phyloP scores from a whole-genome alignment of 1,284 basidiomycete species.

The Gymnopus androsaceus region DNA sequence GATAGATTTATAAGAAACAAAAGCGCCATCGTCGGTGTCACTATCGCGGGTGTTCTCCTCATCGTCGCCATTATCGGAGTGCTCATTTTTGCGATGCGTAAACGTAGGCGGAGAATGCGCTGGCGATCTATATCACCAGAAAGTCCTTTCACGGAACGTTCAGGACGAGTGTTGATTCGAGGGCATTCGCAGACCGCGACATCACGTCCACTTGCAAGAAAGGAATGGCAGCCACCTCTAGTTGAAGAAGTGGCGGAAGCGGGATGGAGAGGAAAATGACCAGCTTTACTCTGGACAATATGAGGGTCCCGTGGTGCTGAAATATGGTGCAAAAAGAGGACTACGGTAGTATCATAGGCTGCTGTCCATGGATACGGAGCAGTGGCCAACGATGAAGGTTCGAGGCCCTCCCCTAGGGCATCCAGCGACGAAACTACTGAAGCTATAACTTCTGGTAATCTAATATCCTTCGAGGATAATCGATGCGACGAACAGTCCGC shows the following conservation, averaged over 20 bases:
- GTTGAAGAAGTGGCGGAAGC: conserved; percentile 3
- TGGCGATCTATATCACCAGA: conserved; percentile 1
- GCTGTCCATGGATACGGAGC: conserved; percentile 1
- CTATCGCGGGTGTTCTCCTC: conserved; percentile 5
- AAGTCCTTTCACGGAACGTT: background rate
- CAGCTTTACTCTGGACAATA: background rate
- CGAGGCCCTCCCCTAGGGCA: background rate
- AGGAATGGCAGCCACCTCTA: conserved; percentile 11
- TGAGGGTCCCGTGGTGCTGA: background rate
- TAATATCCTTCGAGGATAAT: conserved; percentile 1
- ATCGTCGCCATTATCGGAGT: background rate
- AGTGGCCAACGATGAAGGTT: background rate
- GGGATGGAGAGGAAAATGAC: conserved; percentile 10
- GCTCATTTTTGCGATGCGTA: conserved; percentile 3
- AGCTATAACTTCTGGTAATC: background rate
- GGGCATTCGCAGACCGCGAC: background rate
- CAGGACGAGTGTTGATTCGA: conserved; percentile 15
- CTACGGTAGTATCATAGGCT: conserved; percentile 9
- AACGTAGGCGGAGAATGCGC: conserved; percentile 5
- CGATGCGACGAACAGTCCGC: background rate
- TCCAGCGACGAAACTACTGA: background rate
- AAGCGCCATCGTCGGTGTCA: conserved; percentile 11
- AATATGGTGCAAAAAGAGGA: conserved; percentile 4
- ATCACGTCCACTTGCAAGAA: background rate
- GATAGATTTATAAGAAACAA: conserved; percentile 12